phyloP scores from a whole-genome alignment of 352 stramenopile genomes.

The Pythium pyrilobum region DNA sequence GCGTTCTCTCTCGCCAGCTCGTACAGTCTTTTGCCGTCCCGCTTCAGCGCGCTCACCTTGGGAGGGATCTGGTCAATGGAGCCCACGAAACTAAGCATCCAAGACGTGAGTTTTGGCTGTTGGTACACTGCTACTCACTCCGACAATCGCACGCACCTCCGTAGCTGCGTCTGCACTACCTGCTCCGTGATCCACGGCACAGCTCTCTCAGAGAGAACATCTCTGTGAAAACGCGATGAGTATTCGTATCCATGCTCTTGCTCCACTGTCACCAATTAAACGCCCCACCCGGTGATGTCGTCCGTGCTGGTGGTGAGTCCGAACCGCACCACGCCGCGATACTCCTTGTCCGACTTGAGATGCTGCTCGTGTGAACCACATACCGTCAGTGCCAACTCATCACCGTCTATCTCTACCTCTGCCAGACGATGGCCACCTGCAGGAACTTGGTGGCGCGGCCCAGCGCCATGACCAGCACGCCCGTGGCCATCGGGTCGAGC shows the following conservation, averaged over 20 bases:
- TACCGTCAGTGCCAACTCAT: too few species aligned
- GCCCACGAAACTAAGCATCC: constrained; percentile 54
- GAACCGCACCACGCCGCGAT: constrained; percentile 65
- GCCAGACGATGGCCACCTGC: too few species aligned
- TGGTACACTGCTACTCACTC: neutral
- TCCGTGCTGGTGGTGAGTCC: constrained; percentile 76
- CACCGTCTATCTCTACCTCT: too few species aligned
- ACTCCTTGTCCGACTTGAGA: constrained; percentile 67
- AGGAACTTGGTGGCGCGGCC: constrained; percentile 81
- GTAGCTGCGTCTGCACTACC: constrained; percentile 28
- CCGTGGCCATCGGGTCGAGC: constrained; percentile 86
- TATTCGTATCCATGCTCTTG: too few species aligned
- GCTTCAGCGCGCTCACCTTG: constrained; percentile 75
- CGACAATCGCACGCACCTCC: too few species aligned
- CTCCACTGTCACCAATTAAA: neutral
- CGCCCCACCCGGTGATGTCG: constrained; percentile 64
- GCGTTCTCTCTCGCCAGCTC: constrained; percentile 58
- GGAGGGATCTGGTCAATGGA: constrained; percentile 74
- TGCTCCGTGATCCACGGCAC: constrained; percentile 52
- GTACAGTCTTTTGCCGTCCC: constrained; percentile 75
- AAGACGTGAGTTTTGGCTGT: neutral
- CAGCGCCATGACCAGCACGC: constrained; percentile 76
- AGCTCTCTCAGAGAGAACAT: constrained; percentile 41
- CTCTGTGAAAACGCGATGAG: too few species aligned
- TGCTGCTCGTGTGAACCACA: too few species aligned